A percentile compares a stretch with the other conserved stretches of the same genome.
These are phyloP conservation scores for Aspergillus brunneoviolaceus DNA, from an alignment of 2,329 filamentous ascomycete species.

Conservation along the genomic window DNA sequence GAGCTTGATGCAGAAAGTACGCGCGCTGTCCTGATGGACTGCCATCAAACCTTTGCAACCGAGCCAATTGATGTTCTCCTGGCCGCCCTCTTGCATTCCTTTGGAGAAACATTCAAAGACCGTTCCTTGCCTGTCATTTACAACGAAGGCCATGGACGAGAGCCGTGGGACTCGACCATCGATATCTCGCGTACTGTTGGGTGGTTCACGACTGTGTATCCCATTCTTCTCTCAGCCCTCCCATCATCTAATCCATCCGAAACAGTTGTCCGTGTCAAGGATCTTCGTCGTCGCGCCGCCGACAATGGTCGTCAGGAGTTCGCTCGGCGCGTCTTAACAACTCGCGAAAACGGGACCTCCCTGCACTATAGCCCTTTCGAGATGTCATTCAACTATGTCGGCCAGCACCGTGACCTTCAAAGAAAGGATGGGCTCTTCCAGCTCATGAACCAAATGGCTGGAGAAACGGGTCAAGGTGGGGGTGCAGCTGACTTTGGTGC, in stretches of 20 bases:
- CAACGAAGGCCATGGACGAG: constrained; percentile 52
- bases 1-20: constrained; percentile 32
- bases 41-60: constrained; percentile 33
- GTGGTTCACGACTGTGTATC: constrained; percentile 53
- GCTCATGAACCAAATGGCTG: constrained; percentile 47
- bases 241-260: constrained; percentile 29
- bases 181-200: constrained; percentile 52
- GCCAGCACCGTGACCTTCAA: constrained; percentile 45
- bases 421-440: constrained; percentile 46
- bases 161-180: constrained; percentile 46
- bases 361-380: constrained; percentile 45
- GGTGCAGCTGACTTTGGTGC: constrained; percentile 48
- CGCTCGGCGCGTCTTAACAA: constrained; percentile 32
- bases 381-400: constrained; percentile 45
- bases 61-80: constrained; percentile 41
- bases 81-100: constrained; percentile 44
- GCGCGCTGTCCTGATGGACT: constrained; percentile 30
- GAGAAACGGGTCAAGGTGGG: constrained; percentile 47
- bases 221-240: constrained; percentile 38
- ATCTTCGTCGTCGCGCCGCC: constrained; percentile 35
- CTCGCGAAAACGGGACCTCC: constrained; percentile 31
- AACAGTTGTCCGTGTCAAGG: constrained; percentile 39
- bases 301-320: constrained; percentile 44
- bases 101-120: constrained; percentile 44
- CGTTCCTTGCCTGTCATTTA: constrained; percentile 44